A percentile compares a stretch with the other conserved stretches of the same genome.
Evolutionary conservation across 352 stramenopile genomes (phyloP).

Genomic region (Globisporangium paroecandrum): DNA sequence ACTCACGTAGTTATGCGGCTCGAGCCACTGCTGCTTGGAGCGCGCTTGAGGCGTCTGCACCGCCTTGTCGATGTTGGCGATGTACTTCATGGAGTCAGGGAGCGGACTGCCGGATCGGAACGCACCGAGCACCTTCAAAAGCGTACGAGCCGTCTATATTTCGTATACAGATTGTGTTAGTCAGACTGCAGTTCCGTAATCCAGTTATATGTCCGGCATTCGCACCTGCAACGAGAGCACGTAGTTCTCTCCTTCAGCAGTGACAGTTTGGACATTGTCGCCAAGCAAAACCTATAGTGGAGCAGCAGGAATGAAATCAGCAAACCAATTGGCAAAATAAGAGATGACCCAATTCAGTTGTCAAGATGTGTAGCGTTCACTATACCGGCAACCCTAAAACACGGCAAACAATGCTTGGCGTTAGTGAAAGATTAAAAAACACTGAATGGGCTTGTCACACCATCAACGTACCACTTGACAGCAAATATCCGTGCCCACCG

Average conservation of each 20-base stretch:
- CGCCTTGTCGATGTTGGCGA: not conserved
- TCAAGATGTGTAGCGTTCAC: not conserved
- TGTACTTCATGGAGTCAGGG: not conserved
- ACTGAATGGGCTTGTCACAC: not conserved
- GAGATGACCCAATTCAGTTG: not conserved
- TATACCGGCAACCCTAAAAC: not conserved
- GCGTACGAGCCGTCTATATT: not conserved
- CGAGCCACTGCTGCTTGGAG: not conserved
- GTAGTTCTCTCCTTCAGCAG: not conserved
- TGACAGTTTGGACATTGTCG: not conserved
- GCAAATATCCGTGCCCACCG: not conserved
- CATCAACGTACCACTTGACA: not conserved
- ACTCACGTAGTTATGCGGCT: slow-evolving; percentile 25
- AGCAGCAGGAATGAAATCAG: not conserved
- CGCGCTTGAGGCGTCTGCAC: not conserved
- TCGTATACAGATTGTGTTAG: no score
- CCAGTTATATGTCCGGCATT: not conserved
- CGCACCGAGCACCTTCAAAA: not conserved
- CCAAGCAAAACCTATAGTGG: not conserved
- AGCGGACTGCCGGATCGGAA: not conserved
- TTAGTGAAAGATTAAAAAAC: not conserved
- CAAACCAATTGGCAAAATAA: not conserved
- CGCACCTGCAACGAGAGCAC: not conserved
- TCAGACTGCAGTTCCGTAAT: no score
- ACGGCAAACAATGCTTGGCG: not conserved